A percentile compares a stretch with the other conserved stretches of the same genome.
These are phyloP conservation scores for Alternaria sp. DNA, from an alignment of 2,329 filamentous ascomycete species.

Conservation along the genomic window DNA sequence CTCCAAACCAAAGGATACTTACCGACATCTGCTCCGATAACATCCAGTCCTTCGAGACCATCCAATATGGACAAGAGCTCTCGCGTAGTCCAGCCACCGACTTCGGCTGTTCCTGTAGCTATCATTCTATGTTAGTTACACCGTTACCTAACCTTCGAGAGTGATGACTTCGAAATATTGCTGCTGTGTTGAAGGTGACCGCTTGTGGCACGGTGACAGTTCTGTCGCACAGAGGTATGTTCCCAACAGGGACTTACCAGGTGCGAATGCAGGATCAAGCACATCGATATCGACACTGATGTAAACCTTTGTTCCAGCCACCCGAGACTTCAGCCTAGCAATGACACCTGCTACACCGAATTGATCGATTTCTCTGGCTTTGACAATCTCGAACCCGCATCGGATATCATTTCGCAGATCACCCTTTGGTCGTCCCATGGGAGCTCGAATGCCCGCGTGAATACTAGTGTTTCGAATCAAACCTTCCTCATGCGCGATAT, in stretches of 20 bases:
- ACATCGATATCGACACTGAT: conserved; percentile 67
- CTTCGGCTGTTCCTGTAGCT: conserved; percentile 68
- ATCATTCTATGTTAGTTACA: conserved; percentile 1
- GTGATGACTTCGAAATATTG: neutral
- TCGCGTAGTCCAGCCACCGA: conserved; percentile 68
- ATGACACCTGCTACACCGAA: conserved; percentile 59
- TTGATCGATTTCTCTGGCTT: conserved; percentile 63
- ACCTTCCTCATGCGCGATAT: conserved; percentile 69
- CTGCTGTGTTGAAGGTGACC: neutral
- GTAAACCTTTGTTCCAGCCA: conserved; percentile 63
- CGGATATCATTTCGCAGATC: conserved; percentile 65
- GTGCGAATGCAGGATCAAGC: conserved; percentile 64
- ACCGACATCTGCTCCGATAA: conserved; percentile 67
- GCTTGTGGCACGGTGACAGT: neutral
- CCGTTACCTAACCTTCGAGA: neutral
- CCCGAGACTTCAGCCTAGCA: conserved; percentile 59
- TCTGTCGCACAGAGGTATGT: neutral
- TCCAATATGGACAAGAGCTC: conserved; percentile 67
- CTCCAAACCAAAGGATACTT: conserved; percentile 21
- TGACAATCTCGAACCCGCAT: conserved; percentile 67
- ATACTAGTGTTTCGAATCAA: conserved; percentile 66
- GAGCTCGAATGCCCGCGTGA: conserved; percentile 69
- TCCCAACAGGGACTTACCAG: conserved; percentile 49
- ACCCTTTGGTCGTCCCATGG: conserved; percentile 57
- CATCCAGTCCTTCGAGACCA: conserved; percentile 64